These are phyloP conservation scores for Fusarium pininemorale DNA, from an alignment of 2,329 filamentous ascomycete genomes.

Conservation along the genomic window DNA sequence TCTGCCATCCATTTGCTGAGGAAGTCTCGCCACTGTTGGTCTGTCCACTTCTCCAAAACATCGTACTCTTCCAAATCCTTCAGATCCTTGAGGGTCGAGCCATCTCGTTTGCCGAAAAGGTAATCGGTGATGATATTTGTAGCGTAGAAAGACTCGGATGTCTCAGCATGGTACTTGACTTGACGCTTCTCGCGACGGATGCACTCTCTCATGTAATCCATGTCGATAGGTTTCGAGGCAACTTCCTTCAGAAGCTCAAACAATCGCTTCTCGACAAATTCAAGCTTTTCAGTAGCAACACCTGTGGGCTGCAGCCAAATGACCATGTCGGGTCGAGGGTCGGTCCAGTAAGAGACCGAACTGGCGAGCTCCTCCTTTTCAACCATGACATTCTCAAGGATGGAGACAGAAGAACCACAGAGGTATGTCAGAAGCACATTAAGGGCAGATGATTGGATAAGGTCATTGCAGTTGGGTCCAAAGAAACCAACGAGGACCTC, in stretches of 20 bases:
- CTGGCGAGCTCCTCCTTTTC: constrained; percentile 93
- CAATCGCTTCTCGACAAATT: constrained; percentile 83
- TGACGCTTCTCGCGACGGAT: constrained; percentile 83
- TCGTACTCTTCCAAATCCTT: constrained; percentile 69
- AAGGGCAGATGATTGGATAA: constrained; percentile 74
- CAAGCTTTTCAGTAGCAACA: constrained; percentile 86
- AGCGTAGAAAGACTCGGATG: constrained; percentile 81
- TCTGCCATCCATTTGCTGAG: constrained; percentile 86
- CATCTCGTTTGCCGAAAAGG: constrained; percentile 86
- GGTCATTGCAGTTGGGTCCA: constrained; percentile 81
- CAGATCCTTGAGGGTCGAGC: constrained; percentile 74
- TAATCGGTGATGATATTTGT: constrained; percentile 91
- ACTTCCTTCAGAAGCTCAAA: constrained; percentile 86
- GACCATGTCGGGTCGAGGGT: constrained; percentile 81
- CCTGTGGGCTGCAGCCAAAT: constrained; percentile 88
- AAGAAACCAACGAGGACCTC: constrained; percentile 89
- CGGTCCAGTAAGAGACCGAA: constrained; percentile 81
- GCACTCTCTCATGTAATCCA: constrained; percentile 90
- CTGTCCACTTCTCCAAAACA: constrained; percentile 78
- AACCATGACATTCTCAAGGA: constrained; percentile 91
- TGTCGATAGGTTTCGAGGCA: constrained; percentile 81
- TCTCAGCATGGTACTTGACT: constrained; percentile 84
- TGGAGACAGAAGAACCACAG: constrained; percentile 89
- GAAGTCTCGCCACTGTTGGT: constrained; percentile 84
- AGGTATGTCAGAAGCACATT: constrained; percentile 86